Conservation (phyloP, 2,329 filamentous ascomycete genomes). For the Fusarium piperis region DNA sequence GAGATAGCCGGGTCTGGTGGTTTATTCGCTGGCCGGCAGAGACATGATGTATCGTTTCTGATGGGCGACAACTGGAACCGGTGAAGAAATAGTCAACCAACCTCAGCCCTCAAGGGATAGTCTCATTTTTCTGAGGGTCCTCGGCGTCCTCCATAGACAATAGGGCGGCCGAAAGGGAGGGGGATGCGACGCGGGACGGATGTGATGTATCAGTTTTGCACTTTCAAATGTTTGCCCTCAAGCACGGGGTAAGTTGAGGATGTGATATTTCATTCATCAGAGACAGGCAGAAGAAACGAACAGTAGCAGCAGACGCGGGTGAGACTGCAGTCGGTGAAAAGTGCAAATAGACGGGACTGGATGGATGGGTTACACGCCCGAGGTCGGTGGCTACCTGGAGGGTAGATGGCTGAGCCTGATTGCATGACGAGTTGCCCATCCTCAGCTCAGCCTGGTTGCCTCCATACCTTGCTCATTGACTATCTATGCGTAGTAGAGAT, state of each 20-base stretch:
- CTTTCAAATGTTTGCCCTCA: neutral
- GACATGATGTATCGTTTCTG: conserved; percentile 30
- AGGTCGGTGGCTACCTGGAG: neutral
- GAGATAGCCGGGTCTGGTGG: neutral
- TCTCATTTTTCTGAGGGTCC: neutral
- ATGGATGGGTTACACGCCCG: neutral
- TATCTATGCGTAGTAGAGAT: neutral
- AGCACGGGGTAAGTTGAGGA: neutral
- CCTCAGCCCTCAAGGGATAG: neutral
- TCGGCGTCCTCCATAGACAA: neutral
- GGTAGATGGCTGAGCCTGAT: neutral
- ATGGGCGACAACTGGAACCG: conserved; percentile 8
- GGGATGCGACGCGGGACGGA: conserved; percentile 11
- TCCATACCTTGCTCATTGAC: neutral
- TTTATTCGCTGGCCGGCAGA: conserved; percentile 12
- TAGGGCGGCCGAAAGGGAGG: conserved; percentile 4
- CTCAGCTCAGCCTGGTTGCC: neutral
- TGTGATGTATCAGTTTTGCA: conserved; percentile 33
- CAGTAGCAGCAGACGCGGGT: neutral
- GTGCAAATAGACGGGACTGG: neutral
- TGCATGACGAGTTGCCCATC: neutral
- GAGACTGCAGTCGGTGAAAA: neutral
- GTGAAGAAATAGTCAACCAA: neutral
- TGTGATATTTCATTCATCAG: neutral
- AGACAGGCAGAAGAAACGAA: neutral